Base-by-base conservation (phyloP, 495 filamentous ascomycete genomes). In the Chaetomium tenue region DNA sequence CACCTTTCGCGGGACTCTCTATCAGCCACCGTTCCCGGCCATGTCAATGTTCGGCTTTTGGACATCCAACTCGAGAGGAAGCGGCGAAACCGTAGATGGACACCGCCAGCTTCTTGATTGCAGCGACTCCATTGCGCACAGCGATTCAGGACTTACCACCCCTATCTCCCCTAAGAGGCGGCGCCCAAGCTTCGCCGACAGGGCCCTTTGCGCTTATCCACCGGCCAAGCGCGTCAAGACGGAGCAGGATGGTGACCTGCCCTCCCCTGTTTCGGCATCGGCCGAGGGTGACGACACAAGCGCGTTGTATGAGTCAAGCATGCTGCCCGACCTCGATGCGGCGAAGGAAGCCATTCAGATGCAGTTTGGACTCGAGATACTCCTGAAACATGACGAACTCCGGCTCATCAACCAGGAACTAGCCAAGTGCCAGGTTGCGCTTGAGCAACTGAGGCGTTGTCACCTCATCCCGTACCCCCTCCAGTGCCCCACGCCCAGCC, bases 351-450 rank as follows among this genome's bases (percentile, higher is more conserved):
- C 82, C 11, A 88, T 97, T 68, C 88, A 92, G 68, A 84, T 89
- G 47, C 91, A 97, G 75, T 87, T 98, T 75, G 88, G 90, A 68
- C 85, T 95, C 63, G 92, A 98, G 77, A 93, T 98, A 48, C 78
- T 97, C 61, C 77, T 96, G 68, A 98, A 97, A 80, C 94, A 98
- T 72, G 86, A 93, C 66, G 94, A 98, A 78, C 78, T 97, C 28
- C 90, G 92, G 18, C 82, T 96, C 63, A 96, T 98, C 75, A 91
- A 98, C 74, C 92, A 97, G 76, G 93, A 98, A 76, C 85, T 98
- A 65, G 92, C 91, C 68, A 97, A 96, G 81, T 97, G 93, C 69
- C 92, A 97, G 81, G 80, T 92, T 68, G 90, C 92, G n/a, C 83
- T 97, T 66, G 94, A 98, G 77, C 94, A 98, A 74, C 83, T 98